phyloP scores from a whole-genome alignment of 176 grass and related monocot genomes.

The Oryza coarctata region DNA sequence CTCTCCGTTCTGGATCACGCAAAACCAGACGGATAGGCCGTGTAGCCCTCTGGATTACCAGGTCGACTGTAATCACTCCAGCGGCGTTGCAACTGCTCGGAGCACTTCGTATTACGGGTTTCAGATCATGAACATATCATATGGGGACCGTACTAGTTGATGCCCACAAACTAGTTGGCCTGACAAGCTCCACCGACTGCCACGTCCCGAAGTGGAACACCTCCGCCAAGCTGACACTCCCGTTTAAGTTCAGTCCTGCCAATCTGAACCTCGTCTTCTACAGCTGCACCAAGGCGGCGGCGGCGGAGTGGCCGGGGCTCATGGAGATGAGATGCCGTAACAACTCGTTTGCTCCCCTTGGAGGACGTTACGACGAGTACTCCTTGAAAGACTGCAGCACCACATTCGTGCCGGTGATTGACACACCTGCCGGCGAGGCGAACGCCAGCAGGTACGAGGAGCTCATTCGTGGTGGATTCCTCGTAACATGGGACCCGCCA shows the following conservation, averaged over 20 bases:
- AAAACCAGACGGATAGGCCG: accelerated
- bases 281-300: neutral
- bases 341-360: neutral
- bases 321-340: neutral
- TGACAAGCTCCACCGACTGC: neutral
- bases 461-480: neutral
- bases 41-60: neutral
- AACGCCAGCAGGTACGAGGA: neutral
- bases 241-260: neutral
- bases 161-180: accelerated
- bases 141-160: neutral
- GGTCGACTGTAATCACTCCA: neutral
- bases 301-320: neutral
- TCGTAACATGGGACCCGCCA: neutral
- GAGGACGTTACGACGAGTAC: neutral
- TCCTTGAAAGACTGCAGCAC: neutral
- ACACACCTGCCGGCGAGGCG: neutral
- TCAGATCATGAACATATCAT: neutral
- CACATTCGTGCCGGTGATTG: neutral
- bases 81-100: neutral
- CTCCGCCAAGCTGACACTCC: neutral
- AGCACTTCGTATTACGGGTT: neutral
- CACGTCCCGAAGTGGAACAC: neutral
- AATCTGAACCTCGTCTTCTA: neutral
- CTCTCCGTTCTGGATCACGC: neutral